A percentile compares a stretch with the other conserved stretches of the same genome.
Evolutionary conservation across 352 stramenopile genomes (phyloP).

Genomic region (Pythium plurisporium): DNA sequence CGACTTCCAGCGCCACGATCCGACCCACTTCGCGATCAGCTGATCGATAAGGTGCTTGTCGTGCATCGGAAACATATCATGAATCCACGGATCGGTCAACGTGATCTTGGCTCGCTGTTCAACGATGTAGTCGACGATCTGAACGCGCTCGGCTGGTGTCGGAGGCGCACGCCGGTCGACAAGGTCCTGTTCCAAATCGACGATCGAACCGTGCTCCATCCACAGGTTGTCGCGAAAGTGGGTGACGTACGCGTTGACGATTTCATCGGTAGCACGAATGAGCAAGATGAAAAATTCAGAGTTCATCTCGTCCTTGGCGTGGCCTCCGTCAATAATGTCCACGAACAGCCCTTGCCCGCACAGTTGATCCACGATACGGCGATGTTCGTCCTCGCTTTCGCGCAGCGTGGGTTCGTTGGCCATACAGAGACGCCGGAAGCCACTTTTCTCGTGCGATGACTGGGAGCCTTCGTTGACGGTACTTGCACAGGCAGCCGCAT

Average conservation of each 20-base stretch:
- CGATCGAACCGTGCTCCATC: slow-evolving; percentile 75
- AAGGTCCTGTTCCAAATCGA: slow-evolving; percentile 74
- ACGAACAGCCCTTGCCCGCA: slow-evolving; percentile 66
- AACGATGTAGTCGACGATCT: slow-evolving; percentile 85
- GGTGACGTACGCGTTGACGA: slow-evolving; percentile 59
- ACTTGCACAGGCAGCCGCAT: slow-evolving; percentile 7
- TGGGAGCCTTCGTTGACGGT: slow-evolving; percentile 6
- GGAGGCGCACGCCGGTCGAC: slow-evolving; percentile 50
- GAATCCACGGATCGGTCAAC: slow-evolving; percentile 56
- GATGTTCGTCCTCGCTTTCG: slow-evolving; percentile 80
- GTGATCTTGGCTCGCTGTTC: slow-evolving; percentile 65
- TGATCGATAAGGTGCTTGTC: slow-evolving; percentile 62
- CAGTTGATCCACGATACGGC: slow-evolving; percentile 71
- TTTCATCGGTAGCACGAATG: slow-evolving; percentile 50
- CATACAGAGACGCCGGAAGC: slow-evolving; percentile 67
- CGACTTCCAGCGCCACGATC: slow-evolving; percentile 41
- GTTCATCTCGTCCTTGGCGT: slow-evolving; percentile 80
- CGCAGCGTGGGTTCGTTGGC: slow-evolving; percentile 35
- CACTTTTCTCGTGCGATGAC: slow-evolving; percentile 16
- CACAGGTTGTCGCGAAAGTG: slow-evolving; percentile 68
- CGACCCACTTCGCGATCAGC: slow-evolving; percentile 64
- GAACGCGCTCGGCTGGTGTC: slow-evolving; percentile 75
- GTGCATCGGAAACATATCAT: slow-evolving; percentile 84
- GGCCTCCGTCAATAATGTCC: slow-evolving; percentile 80
- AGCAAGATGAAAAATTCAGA: slow-evolving; percentile 77